These are phyloP conservation scores for Yarrowia bubula DNA, from an alignment of 805 yeast species.

Conservation along the genomic window DNA sequence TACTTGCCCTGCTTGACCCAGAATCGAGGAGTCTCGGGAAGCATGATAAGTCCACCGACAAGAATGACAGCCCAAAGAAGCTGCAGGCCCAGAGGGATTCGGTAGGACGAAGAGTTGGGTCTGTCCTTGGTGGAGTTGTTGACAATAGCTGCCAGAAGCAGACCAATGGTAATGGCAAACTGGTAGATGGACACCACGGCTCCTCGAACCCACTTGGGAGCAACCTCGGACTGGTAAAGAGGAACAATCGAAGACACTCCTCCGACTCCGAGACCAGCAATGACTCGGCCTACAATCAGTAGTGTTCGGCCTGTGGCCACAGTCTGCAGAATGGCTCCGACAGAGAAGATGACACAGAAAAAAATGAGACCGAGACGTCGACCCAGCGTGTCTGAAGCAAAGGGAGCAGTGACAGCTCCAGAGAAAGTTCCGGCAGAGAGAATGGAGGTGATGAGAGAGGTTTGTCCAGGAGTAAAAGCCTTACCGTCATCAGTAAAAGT, in stretches of 20 bases:
- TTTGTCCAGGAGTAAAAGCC: constrained; percentile 56
- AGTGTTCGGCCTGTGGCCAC: constrained; percentile 49
- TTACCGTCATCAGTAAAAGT: constrained; percentile 49
- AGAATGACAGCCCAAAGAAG: constrained; percentile 79
- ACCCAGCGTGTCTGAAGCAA: constrained; percentile 69
- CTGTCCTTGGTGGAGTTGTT: constrained; percentile 33
- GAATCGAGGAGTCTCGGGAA: constrained; percentile 81
- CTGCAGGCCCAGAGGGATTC: constrained; percentile 78
- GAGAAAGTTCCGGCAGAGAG: constrained; percentile 76
- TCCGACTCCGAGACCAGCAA: constrained; percentile 78
- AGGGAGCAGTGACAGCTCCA: constrained; percentile 61
- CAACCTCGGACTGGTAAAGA: constrained; percentile 70
- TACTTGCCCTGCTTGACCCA: constrained; percentile 65
- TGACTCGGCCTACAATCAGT: constrained; percentile 68
- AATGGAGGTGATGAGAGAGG: constrained; percentile 73
- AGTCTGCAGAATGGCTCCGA: constrained; percentile 72
- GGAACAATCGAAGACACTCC: constrained; percentile 73
- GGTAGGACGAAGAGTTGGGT: constrained; percentile 35
- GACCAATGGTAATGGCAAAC: constrained; percentile 69
- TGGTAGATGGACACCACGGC: constrained; percentile 75
- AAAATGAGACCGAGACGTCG: constrained; percentile 64
- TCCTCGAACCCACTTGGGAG: constrained; percentile 77
- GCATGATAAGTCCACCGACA: constrained; percentile 63
- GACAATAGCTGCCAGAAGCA: constrained; percentile 47
- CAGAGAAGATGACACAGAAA: constrained; percentile 59